phyloP scores from a whole-genome alignment of 2,329 filamentous ascomycete species.

The Penicillium sp. region DNA sequence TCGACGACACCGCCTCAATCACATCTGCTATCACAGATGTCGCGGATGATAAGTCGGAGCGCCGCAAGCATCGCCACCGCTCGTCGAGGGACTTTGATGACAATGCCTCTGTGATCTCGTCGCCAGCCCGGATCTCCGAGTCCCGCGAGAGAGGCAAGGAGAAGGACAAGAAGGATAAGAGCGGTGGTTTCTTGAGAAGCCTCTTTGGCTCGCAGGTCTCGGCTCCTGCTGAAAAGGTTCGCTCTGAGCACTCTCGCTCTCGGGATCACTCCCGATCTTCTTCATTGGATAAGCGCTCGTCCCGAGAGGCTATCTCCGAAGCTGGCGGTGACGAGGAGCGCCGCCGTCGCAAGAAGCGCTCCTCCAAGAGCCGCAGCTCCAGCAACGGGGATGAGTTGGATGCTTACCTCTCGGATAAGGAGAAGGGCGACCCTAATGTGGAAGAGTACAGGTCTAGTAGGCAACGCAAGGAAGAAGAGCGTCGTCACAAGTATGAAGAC shows the following conservation, averaged over 20 bases:
- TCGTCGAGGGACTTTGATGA: conserved; percentile 37
- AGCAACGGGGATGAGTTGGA: conserved; percentile 46
- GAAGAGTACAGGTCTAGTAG: conserved; percentile 37
- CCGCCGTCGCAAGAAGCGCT: conserved; percentile 49
- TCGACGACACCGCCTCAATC: conserved; percentile 42
- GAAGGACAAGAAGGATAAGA: conserved; percentile 36
- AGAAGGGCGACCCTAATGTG: conserved; percentile 40
- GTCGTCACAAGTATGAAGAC: conserved; percentile 41
- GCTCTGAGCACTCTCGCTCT: conserved; percentile 3
- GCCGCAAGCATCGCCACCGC: conserved; percentile 14
- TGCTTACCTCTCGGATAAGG: conserved; percentile 50
- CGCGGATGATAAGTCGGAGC: conserved; percentile 28
- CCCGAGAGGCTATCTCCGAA: conserved; percentile 41
- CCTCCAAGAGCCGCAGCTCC: conserved; percentile 39
- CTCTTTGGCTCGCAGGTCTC: conserved; percentile 43
- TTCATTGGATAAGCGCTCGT: conserved; percentile 29
- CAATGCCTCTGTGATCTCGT: conserved; percentile 36
- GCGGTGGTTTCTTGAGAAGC: conserved; percentile 37
- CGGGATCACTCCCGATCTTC: conserved; percentile 22
- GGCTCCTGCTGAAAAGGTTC: conserved; percentile 26
- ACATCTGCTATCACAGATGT: conserved; percentile 24
- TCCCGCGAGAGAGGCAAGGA: conserved; percentile 32
- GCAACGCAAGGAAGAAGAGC: conserved; percentile 38
- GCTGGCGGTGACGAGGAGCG: conserved; percentile 41
- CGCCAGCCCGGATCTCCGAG: conserved; percentile 35